Base-by-base conservation (phyloP, 495 filamentous ascomycete species). In the Talaromyces wortmannii region DNA sequence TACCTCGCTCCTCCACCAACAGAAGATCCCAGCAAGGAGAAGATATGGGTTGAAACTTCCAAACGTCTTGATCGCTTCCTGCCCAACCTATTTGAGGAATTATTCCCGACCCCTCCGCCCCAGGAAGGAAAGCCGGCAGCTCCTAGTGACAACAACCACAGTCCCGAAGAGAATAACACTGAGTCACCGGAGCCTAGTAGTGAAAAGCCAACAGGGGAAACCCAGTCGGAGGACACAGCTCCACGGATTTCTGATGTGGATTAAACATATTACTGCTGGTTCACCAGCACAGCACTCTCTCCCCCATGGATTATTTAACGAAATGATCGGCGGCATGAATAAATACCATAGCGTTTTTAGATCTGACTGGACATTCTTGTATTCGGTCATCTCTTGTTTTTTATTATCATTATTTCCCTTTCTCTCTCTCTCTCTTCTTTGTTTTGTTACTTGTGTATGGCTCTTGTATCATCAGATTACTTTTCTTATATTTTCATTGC, bases 21-120 rank as follows among this genome's bases (percentile, higher is more conserved):
- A 7, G 66, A 73, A 56, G 69, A 76, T 47, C 53, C 70, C 7
- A 71, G 63, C 65, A 78, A 74, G 51, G 69, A 66, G 59, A 66
- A 64, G 74, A 82, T 77, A 15, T 88, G 82, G 70, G 67, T 69
- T 7, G 78, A 78, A 42, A 97, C 94, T 8, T 91, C 89, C 83
- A 92, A 89, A 66, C 77, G 92, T 49, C 80, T 99, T 43, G 90
- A 96, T 45, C 76, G 94, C 29, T 97, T 97, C 75, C 67, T 97
- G 55, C 94, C 95, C 0, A 82, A 87, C 57, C 69, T 99, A 54
- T 78, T 80, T 52, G 55, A 57, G 10, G 77, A 79, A 59, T 68
- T 80, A 52, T 81, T 81, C 62, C 77, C 77, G 3, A 65, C 72
- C 30, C 40, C 56, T 4, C 49, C 57, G 45, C 3, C 40, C 12